A percentile compares a stretch with the other conserved stretches of the same genome.
These are phyloP conservation scores for Gracilaria domingensis DNA, from an alignment of 23 red algal genomes.

Conservation along the genomic window DNA sequence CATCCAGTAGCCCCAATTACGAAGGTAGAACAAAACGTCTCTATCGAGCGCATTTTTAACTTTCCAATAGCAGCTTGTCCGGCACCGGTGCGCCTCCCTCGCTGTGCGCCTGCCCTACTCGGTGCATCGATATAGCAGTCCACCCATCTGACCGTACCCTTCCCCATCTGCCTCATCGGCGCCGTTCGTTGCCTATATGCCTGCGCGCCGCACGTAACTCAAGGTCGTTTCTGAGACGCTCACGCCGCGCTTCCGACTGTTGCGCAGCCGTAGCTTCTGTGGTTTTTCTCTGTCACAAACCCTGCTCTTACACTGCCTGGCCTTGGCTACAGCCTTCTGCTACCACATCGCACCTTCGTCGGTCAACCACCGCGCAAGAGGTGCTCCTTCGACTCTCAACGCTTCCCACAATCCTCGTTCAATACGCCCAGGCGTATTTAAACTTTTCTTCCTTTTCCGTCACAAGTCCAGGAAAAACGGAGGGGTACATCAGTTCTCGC, in stretches of 20 bases:
- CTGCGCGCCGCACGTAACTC: not conserved
- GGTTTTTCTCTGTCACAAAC: not conserved
- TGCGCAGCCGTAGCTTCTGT: not conserved
- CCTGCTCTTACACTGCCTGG: not conserved
- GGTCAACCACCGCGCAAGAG: too few relatives aligned
- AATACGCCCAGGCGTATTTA: not conserved
- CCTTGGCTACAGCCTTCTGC: too few relatives aligned
- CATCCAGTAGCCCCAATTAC: too few relatives aligned
- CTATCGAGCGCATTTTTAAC: conserved; percentile 11
- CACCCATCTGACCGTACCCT: not conserved
- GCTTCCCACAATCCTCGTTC: not conserved
- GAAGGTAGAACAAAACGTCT: not conserved
- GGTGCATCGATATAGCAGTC: not conserved
- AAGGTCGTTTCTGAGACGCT: not conserved
- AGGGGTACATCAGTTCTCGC: conserved; percentile 31
- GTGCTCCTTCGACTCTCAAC: not conserved
- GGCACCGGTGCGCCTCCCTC: conserved; percentile 9
- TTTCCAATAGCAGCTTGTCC: not conserved
- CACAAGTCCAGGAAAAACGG: conserved; percentile 30
- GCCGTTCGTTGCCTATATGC: not conserved
- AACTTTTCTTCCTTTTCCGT: conserved; percentile 3
- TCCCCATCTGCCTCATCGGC: not conserved
- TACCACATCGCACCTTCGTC: too few relatives aligned
- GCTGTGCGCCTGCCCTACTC: not conserved
- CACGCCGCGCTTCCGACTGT: not conserved